These are phyloP conservation scores for Colletotrichum viniferum DNA, from an alignment of 2,329 filamentous ascomycete genomes.

Conservation along the genomic window DNA sequence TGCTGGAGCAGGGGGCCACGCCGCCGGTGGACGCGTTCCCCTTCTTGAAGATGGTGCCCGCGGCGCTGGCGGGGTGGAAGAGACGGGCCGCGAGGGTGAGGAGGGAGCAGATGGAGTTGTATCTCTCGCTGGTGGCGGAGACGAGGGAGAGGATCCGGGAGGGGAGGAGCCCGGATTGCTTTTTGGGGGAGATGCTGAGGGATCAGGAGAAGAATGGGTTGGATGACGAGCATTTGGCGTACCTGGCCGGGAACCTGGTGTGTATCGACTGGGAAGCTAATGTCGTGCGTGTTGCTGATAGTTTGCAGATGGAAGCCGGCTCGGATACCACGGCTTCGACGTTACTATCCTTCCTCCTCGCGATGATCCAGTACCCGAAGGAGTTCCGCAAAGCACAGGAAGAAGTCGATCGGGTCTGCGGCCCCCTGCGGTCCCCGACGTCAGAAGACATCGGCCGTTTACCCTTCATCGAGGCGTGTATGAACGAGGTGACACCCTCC, in stretches of 20 bases:
- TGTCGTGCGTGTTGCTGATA: no score
- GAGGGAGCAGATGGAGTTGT: background rate
- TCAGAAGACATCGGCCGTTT: constrained; percentile 26
- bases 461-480: constrained; percentile 28
- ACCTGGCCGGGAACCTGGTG: constrained; percentile 9
- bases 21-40: constrained; percentile 29
- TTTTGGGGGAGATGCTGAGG: background rate
- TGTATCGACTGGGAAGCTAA: no score
- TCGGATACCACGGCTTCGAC: constrained; percentile 28
- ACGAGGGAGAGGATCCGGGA: background rate
- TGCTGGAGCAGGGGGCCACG: constrained; percentile 28
- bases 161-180: background rate
- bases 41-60: constrained; percentile 15
- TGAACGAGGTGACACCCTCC: constrained; percentile 13
- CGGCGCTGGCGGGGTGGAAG: background rate
- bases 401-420: constrained; percentile 29
- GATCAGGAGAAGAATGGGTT: constrained; percentile 16
- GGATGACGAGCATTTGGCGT: constrained; percentile 25
- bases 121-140: background rate
- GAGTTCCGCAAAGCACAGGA: constrained; percentile 26
- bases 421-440: constrained; percentile 29
- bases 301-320: constrained; percentile 27
- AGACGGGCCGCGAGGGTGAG: background rate
- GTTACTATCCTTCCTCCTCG: constrained; percentile 21
- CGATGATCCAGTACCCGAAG: constrained; percentile 27